A percentile compares a stretch with the other conserved stretches of the same genome.
These are phyloP conservation scores for Ogataea corticis DNA, from an alignment of 805 yeast species.

Conservation along the genomic window DNA sequence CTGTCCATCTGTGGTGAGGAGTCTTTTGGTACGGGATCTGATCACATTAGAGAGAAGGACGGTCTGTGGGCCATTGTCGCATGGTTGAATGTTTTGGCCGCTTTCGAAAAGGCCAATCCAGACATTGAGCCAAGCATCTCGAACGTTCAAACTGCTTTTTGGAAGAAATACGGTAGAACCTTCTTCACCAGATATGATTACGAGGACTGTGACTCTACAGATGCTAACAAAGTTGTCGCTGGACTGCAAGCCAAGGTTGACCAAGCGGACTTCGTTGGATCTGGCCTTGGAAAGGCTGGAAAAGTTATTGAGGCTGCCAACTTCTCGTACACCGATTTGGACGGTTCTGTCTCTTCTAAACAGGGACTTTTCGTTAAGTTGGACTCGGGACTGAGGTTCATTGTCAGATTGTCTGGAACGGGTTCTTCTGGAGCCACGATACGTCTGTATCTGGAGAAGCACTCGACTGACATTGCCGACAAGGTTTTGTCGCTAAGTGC, in stretches of 20 bases:
- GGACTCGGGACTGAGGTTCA: constrained; percentile 78
- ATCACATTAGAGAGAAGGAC: constrained; percentile 96
- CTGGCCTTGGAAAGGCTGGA: constrained; percentile 47
- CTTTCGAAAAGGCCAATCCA: constrained; percentile 62
- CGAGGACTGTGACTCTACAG: constrained; percentile 76
- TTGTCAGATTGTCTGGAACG: constrained; percentile 92
- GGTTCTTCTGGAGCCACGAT: constrained; percentile 98
- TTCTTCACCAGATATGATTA: constrained; percentile 95
- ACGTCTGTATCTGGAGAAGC: constrained; percentile 86
- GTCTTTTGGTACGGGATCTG: constrained; percentile 96
- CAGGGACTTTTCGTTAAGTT: constrained; percentile 90
- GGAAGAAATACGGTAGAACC: constrained; percentile 94
- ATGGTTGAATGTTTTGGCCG: constrained; percentile 94
- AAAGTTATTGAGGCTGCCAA: constrained; percentile 77
- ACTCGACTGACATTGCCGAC: constrained; percentile 57
- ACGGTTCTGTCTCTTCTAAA: constrained; percentile 82
- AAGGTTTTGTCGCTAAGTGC: constrained; percentile 49
- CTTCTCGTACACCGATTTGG: constrained; percentile 90
- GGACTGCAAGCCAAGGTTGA: constrained; percentile 44
- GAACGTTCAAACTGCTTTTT: constrained; percentile 79
- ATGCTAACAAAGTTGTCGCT: constrained; percentile 68
- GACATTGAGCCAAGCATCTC: constrained; percentile 55
- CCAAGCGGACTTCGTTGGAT: constrained; percentile 47
- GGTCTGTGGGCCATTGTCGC: constrained; percentile 98
- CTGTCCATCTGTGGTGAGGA: constrained; percentile 98